Conservation (phyloP, 306 rosid genomes). For the Arachis stenosperma region DNA sequence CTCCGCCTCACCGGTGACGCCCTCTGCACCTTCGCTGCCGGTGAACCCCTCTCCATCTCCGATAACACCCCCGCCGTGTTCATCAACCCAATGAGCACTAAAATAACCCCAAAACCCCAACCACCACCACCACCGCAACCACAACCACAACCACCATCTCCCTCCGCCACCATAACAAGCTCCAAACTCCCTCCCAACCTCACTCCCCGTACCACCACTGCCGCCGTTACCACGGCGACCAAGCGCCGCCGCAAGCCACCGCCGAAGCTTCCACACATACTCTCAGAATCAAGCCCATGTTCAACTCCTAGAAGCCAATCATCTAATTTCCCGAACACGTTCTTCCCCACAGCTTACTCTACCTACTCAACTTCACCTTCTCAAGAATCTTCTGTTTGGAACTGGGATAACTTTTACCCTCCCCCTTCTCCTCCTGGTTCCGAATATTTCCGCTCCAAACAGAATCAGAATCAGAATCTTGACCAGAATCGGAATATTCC, state of each 20-base stretch:
- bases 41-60: slow-evolving; percentile 77
- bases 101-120: slow-evolving; percentile 13
- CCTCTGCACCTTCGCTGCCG: slow-evolving; percentile 65
- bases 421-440: slow-evolving; percentile 95
- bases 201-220: slow-evolving; percentile 38
- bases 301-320: slow-evolving; percentile 67
- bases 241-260: slow-evolving; percentile 54
- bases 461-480: neutral
- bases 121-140: neutral
- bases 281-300: slow-evolving; percentile 76
- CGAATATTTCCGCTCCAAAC: slow-evolving; percentile 62
- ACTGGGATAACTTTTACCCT: slow-evolving; percentile 90
- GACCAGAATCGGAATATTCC: neutral
- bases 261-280: slow-evolving; percentile 87
- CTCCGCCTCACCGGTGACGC: slow-evolving; percentile 87
- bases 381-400: slow-evolving; percentile 84
- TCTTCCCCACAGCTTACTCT: slow-evolving; percentile 66
- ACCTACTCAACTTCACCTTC: slow-evolving; percentile 73
- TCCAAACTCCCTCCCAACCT: slow-evolving; percentile 67
- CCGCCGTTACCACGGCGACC: neutral
- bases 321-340: slow-evolving; percentile 49
- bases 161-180: slow-evolving; percentile 53
- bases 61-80: slow-evolving; percentile 75
- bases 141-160: slow-evolving; percentile 43
- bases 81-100: slow-evolving; percentile 38